Evolutionary conservation across 2,329 filamentous ascomycete species (phyloP).

Genomic region (Akanthomyces muscarius): DNA sequence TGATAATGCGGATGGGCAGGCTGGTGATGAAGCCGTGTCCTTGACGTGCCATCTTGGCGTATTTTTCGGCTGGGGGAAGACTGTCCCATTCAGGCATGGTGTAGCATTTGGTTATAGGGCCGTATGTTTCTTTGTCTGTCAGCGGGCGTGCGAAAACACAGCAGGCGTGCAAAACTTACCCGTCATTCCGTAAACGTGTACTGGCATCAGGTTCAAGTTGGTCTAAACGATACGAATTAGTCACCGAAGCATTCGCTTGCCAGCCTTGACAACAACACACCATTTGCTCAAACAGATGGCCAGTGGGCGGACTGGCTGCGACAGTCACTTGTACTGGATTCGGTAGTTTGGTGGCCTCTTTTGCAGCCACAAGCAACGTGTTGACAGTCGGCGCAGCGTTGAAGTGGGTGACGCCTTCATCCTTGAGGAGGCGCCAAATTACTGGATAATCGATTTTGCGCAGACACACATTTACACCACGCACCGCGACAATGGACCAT

Average conservation of each 20-base stretch:
- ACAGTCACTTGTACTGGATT: constrained; percentile 81
- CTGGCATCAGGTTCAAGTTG: constrained; percentile 75
- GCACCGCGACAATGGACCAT: constrained; percentile 87
- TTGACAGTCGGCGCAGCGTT: constrained; percentile 96
- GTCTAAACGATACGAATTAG: constrained; percentile 27
- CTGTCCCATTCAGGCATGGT: constrained; percentile 79
- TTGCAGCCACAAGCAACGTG: constrained; percentile 78
- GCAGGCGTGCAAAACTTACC: constrained; percentile 24
- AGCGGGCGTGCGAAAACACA: neutral
- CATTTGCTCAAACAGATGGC: constrained; percentile 93
- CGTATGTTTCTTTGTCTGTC: constrained; percentile 68
- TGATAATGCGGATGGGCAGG: constrained; percentile 76
- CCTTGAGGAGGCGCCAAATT: constrained; percentile 85
- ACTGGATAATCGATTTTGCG: constrained; percentile 92
- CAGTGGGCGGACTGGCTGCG: constrained; percentile 84
- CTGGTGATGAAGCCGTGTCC: constrained; percentile 87
- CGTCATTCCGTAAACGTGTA: constrained; percentile 86
- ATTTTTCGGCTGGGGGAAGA: constrained; percentile 71
- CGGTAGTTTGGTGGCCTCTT: constrained; percentile 67
- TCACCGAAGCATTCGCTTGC: neutral
- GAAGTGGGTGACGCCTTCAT: constrained; percentile 88
- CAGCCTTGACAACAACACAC: constrained; percentile 33
- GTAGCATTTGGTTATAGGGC: constrained; percentile 93
- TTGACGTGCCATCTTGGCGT: constrained; percentile 85
- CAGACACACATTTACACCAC: constrained; percentile 92